Evolutionary conservation across 2,329 filamentous ascomycete genomes (phyloP), one percentile per base, ranked within the genome.

Genomic region (Trichoderma guizhouense): DNA sequence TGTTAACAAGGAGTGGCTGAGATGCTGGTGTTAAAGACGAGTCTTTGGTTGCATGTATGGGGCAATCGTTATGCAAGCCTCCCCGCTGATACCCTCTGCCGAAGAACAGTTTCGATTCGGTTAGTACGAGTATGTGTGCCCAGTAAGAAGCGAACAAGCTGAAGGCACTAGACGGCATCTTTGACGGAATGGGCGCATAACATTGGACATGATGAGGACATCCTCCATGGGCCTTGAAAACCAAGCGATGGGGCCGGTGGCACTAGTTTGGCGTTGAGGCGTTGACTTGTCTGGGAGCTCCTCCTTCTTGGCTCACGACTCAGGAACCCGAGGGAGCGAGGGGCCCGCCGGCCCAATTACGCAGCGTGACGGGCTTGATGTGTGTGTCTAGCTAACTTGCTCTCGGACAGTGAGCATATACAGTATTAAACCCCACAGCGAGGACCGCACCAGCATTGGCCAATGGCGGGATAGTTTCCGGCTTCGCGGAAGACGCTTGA

Each of bases 181-280:
- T 57, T 30, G 64, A 68, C 30, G 30, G 43, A 21, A 60, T 51
- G 36, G 12, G 62, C 32, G 62, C 57, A 61, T 53, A 30, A 55
- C 55, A 62, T 57, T 65, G 64, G 64, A 60, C 18, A 26, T 30
- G 15, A 47, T 26, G 53, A n/a, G n/a, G n/a, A n/a, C n/a, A n/a
- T 18, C 58, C 51, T 21, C 34, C 15, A 55, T 36, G 15, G 62
- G 57, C 5, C 57, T 62, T 43, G 34, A 24, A 53, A 47, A 34
- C 36, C 36, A 30, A 67, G 51, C 32, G 30, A 34, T 34, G 66
- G 66, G 66, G 63, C 43, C n/a, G 21, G 39, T 18, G 36, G 36
- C 66, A 51, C 66, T 69, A 69, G 15, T 62, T 62, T 34, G 66
- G 39, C 66, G 55, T 65, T 47, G 69, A 71, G 61, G 69, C 69